Percentiles rank a stretch among this genome's conserved stretches.
phyloP scores from a whole-genome alignment of 2,329 filamentous ascomycete species.

The Bipolaris gigantea region DNA sequence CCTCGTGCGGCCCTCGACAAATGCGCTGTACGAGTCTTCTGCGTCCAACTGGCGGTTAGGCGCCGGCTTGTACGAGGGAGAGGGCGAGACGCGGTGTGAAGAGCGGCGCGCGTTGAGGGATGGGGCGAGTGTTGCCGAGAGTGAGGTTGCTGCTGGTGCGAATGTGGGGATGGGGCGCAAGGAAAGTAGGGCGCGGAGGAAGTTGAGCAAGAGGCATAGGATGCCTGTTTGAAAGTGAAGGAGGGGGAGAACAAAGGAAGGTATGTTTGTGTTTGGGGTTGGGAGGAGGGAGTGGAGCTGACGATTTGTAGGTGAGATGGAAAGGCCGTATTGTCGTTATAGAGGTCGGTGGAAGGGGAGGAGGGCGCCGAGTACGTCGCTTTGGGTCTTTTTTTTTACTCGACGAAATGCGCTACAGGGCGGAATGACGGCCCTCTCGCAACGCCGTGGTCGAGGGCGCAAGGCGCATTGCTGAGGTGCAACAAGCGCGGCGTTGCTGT shows the following conservation, averaged over 20 bases:
- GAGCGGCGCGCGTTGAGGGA: slow-evolving; percentile 14
- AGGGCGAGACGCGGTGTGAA: slow-evolving; percentile 11
- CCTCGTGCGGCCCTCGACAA: slow-evolving; percentile 17
- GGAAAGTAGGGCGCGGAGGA: slow-evolving; percentile 10
- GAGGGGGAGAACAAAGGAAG: too few relatives aligned
- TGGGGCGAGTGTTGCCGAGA: slow-evolving; percentile 25
- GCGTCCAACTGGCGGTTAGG: slow-evolving; percentile 13
- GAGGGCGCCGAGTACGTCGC: too few relatives aligned
- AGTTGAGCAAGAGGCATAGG: slow-evolving; percentile 27
- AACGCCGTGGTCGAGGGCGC: not conserved
- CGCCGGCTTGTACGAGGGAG: slow-evolving; percentile 4
- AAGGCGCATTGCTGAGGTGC: not conserved
- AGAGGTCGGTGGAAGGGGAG: too few relatives aligned
- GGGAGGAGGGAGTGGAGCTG: not conserved
- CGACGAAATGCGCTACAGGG: too few relatives aligned
- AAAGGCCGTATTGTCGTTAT: too few relatives aligned
- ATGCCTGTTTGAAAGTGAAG: slow-evolving; percentile 13
- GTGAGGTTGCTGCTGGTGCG: not conserved
- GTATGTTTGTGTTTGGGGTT: too few relatives aligned
- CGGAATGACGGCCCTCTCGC: not conserved
- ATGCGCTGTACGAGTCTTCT: slow-evolving; percentile 9
- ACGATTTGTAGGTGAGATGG: not conserved
- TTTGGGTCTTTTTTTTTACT: too few relatives aligned
- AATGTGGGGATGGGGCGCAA: not conserved
- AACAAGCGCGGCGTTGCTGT: not conserved